phyloP scores from a whole-genome alignment of 176 grass and related monocot genomes.

The Ensete glaucum region DNA sequence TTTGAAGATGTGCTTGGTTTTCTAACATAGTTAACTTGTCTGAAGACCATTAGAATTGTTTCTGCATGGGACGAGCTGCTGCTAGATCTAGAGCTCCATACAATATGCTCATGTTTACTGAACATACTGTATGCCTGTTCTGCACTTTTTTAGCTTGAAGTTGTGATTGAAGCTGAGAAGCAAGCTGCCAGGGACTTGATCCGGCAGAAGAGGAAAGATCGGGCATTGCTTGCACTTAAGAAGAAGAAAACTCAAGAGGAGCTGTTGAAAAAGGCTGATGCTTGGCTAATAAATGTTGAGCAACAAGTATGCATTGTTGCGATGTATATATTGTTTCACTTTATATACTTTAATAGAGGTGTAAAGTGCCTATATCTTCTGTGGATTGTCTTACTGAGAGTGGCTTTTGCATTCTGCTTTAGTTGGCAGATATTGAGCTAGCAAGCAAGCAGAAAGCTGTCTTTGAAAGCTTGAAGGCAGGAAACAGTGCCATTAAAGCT shows the following conservation, averaged over 20 bases:
- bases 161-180: conserved; percentile 90
- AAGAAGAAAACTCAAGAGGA: conserved; percentile 98
- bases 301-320: conserved; percentile 44
- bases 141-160: conserved; percentile 52
- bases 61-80: too few relatives aligned
- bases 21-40: too few relatives aligned
- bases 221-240: conserved; percentile 92
- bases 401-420: conserved; percentile 17
- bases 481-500: conserved; percentile 81
- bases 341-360: background rate
- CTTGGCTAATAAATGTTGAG: conserved; percentile 93
- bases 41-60: too few relatives aligned
- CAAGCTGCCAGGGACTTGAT: conserved; percentile 78
- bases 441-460: conserved; percentile 92
- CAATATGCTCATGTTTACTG: too few relatives aligned
- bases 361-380: background rate
- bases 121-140: background rate
- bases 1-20: too few relatives aligned
- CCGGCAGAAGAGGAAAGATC: conserved; percentile 75
- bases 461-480: conserved; percentile 90
- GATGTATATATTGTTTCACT: background rate
- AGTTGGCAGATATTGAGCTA: conserved; percentile 95
- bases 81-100: too few relatives aligned
- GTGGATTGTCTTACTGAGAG: too few relatives aligned
- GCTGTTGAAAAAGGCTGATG: conserved; percentile 80